These are phyloP conservation scores for Akanthomyces lecanii DNA, from an alignment of 2,329 filamentous ascomycete genomes.

Conservation along the genomic window DNA sequence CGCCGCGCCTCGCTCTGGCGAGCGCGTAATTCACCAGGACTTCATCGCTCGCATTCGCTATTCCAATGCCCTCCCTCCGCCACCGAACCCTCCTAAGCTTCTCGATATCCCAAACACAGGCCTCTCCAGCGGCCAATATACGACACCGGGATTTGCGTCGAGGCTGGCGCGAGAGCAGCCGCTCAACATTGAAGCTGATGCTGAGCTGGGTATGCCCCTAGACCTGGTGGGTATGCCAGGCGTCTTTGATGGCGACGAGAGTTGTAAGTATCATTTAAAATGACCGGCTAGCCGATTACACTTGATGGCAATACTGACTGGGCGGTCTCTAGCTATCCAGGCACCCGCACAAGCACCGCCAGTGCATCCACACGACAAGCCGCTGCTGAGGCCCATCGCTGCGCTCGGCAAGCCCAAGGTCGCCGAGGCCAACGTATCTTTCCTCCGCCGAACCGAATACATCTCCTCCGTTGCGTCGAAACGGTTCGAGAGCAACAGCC, in stretches of 20 bases:
- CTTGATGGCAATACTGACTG: slow-evolving; percentile 18
- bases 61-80: slow-evolving; percentile 91
- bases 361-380: slow-evolving; percentile 78
- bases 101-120: slow-evolving; percentile 95
- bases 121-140: slow-evolving; percentile 80
- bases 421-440: slow-evolving; percentile 76
- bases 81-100: slow-evolving; percentile 90
- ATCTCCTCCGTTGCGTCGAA: slow-evolving; percentile 63
- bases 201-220: slow-evolving; percentile 95
- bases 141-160: slow-evolving; percentile 83
- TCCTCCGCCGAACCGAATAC: slow-evolving; percentile 94
- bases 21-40: slow-evolving; percentile 77
- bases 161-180: slow-evolving; percentile 86
- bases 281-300: neutral
- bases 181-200: slow-evolving; percentile 94
- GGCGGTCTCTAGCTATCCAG: slow-evolving; percentile 63
- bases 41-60: slow-evolving; percentile 96
- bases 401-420: slow-evolving; percentile 80
- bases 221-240: slow-evolving; percentile 93
- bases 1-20: slow-evolving; percentile 40
- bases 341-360: slow-evolving; percentile 66
- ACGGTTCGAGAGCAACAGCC: slow-evolving; percentile 43
- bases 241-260: slow-evolving; percentile 91
- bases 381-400: slow-evolving; percentile 76
- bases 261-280: slow-evolving; percentile 55